Conservation (phyloP, 768 basidiomycete genomes). For the Suillus placidus region DNA sequence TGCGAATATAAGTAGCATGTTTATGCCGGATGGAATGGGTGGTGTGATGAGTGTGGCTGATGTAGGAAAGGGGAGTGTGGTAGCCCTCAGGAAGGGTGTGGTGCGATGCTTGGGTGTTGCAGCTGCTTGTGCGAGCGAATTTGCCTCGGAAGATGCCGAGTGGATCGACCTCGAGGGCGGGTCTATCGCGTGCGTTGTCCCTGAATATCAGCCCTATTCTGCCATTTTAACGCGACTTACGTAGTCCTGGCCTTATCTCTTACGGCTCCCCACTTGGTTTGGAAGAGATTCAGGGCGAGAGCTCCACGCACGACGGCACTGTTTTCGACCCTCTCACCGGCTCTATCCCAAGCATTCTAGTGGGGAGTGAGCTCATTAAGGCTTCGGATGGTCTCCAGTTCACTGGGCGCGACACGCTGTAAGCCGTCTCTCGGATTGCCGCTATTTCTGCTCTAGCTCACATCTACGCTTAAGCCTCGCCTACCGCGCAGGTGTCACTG, state of each 20-base stretch:
- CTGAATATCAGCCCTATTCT: slow-evolving; percentile 16
- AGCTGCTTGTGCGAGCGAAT: slow-evolving; percentile 26
- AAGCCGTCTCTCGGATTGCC: slow-evolving; percentile 17
- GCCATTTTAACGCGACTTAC: slow-evolving; percentile 8
- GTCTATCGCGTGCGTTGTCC: slow-evolving; percentile 46
- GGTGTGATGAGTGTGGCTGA: slow-evolving; percentile 30
- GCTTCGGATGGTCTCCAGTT: slow-evolving; percentile 79
- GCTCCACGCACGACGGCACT: slow-evolving; percentile 58
- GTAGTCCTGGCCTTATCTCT: slow-evolving; percentile 48
- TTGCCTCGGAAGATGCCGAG: slow-evolving; percentile 31
- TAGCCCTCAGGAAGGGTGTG: slow-evolving; percentile 54
- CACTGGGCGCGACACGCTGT: slow-evolving; percentile 60
- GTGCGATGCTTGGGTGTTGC: slow-evolving; percentile 53
- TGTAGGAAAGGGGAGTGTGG: slow-evolving; percentile 41
- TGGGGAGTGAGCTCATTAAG: slow-evolving; percentile 44
- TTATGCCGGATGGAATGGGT: slow-evolving; percentile 35
- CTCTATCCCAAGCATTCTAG: slow-evolving; percentile 38
- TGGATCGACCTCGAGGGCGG: slow-evolving; percentile 68
- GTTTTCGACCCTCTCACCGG: slow-evolving; percentile 47
- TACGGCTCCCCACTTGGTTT: slow-evolving; percentile 51
- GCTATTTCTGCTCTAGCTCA: slow-evolving; percentile 20
- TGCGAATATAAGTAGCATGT: slow-evolving; percentile 61
- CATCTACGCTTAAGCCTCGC: slow-evolving; percentile 52
- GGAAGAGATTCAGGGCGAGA: slow-evolving; percentile 56
- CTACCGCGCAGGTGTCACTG: slow-evolving; percentile 66